Evolutionary conservation across 140 eudicot species (phyloP).

Genomic region (Cichorium intybus): DNA sequence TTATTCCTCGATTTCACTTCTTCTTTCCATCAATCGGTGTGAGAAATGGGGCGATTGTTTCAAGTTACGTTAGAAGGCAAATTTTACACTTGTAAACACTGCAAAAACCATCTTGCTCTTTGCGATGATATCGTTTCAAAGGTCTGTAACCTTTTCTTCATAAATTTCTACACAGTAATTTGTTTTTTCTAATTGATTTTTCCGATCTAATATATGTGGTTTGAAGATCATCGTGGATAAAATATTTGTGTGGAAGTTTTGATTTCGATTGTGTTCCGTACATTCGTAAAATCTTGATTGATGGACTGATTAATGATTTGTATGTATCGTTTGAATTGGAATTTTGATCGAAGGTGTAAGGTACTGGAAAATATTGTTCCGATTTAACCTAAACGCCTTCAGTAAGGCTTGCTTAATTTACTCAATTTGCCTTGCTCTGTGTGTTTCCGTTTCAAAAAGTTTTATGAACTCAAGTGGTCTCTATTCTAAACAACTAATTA

Average conservation of each 20-base stretch:
- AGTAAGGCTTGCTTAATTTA: not conserved
- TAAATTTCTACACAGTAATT: not conserved
- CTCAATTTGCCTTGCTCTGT: not conserved
- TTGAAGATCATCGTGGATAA: conserved; percentile 18
- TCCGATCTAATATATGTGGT: not conserved
- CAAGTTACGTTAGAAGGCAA: conserved; percentile 77
- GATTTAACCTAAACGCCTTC: conserved; percentile 13
- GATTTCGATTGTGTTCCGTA: not conserved
- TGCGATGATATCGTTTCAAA: conserved; percentile 75
- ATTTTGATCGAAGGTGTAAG: not conserved
- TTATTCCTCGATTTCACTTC: not conserved
- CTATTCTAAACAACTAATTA: not conserved
- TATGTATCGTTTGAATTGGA: conserved; percentile 1
- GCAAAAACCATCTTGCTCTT: conserved; percentile 85
- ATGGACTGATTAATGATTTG: conserved; percentile 17
- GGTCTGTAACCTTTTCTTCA: conserved; percentile 31
- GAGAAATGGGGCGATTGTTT: conserved; percentile 77
- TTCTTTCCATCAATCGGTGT: conserved; percentile 11
- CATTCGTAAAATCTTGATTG: conserved; percentile 9
- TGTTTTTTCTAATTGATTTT: not conserved
- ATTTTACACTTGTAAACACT: conserved; percentile 92
- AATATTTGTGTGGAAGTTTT: not conserved
- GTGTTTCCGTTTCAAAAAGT: not conserved
- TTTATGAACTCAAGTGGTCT: not conserved
- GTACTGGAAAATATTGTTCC: not conserved